Evolutionary conservation across 176 grass and related monocot genomes (phyloP).

Genomic region (Triticum monococcum): DNA sequence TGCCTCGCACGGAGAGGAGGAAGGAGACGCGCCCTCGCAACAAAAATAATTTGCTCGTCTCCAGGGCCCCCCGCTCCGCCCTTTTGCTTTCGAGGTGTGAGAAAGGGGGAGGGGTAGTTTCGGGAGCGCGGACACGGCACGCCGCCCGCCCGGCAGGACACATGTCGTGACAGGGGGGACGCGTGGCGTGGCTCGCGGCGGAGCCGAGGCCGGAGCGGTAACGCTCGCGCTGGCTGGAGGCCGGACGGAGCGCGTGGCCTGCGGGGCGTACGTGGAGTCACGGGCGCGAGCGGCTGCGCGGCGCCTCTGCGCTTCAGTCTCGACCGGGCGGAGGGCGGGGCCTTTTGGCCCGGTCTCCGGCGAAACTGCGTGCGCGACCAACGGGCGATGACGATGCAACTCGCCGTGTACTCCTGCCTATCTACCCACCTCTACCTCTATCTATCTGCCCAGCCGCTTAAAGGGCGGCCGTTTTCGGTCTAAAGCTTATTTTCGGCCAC

Average conservation of each 20-base stretch:
- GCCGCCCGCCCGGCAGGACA: neutral
- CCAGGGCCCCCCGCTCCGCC: neutral
- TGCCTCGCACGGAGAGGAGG: neutral
- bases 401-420: neutral
- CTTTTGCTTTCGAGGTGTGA: slow-evolving; percentile 13
- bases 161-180: slow-evolving; percentile 27
- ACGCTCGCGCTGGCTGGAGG: neutral
- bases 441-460: neutral
- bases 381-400: neutral
- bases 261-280: neutral
- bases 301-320: neutral
- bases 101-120: slow-evolving; percentile 24
- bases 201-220: neutral
- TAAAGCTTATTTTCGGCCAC: too few species aligned
- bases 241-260: neutral
- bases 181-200: slow-evolving; percentile 34
- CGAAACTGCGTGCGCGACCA: neutral
- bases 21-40: neutral
- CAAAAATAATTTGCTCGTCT: neutral
- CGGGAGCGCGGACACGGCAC: slow-evolving; percentile 2
- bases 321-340: neutral
- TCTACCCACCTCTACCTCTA: neutral
- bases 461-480: neutral
- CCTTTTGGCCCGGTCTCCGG: neutral
- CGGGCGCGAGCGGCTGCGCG: neutral